phyloP scores from a whole-genome alignment of 163 green algal genomes.

The Chlorella variabilis region DNA sequence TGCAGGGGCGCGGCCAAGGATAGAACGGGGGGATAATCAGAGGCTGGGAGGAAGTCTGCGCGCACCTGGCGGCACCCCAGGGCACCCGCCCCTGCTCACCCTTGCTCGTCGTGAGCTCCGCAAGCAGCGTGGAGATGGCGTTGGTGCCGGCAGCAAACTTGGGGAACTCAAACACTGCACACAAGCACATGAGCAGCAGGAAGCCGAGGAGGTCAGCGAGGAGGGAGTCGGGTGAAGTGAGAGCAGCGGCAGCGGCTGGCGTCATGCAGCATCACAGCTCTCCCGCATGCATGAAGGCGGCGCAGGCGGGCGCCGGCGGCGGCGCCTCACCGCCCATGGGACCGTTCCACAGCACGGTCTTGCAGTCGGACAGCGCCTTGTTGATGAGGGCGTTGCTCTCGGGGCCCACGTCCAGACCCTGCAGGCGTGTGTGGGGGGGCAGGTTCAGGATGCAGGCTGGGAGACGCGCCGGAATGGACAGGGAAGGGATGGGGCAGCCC shows the following conservation, averaged over 20 bases:
- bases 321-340: conserved; percentile 48
- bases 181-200: too few relatives aligned
- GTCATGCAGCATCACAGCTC: too few relatives aligned
- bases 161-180: conserved; percentile 98
- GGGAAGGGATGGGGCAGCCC: not conserved
- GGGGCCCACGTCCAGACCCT: conserved; percentile 97
- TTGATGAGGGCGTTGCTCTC: conserved; percentile 91
- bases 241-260: too few relatives aligned
- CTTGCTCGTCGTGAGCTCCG: conserved; percentile 80
- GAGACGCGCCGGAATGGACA: too few relatives aligned
- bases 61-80: not conserved
- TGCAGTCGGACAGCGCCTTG: conserved; percentile 67
- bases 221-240: too few relatives aligned
- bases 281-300: too few relatives aligned
- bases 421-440: not conserved
- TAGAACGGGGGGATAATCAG: not conserved
- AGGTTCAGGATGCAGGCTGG: not conserved
- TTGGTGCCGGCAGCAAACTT: conserved; percentile 94
- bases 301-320: too few relatives aligned
- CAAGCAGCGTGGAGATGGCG: conserved; percentile 89
- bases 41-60: not conserved
- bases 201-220: too few relatives aligned
- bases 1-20: not conserved
- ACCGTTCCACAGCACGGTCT: conserved; percentile 99
- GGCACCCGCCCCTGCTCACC: not conserved